A percentile compares a stretch with the other conserved stretches of the same genome.
phyloP scores from a whole-genome alignment of 306 rosid genomes.

The Rosa chinensis region DNA sequence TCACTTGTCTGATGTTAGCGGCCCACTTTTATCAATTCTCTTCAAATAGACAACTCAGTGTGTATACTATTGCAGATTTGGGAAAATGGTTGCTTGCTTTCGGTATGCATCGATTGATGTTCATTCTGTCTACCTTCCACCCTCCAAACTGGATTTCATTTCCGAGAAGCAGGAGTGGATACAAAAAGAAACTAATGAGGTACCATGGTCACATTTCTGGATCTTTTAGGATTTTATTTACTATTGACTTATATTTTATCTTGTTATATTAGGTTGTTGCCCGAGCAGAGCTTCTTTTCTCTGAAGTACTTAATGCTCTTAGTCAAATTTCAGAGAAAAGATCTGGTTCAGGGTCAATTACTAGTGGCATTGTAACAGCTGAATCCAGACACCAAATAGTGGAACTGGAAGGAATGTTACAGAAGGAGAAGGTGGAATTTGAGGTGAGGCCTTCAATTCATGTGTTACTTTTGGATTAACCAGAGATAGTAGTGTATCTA shows the following conservation, averaged over 20 bases:
- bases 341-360: conserved; percentile 32
- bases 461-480: conserved; percentile 17
- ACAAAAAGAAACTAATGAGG: conserved; percentile 75
- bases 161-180: conserved; percentile 76
- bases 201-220: conserved; percentile 36
- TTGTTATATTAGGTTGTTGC: conserved; percentile 63
- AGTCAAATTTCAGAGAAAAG: conserved; percentile 62
- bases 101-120: conserved; percentile 91
- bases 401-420: conserved; percentile 74
- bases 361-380: conserved; percentile 42
- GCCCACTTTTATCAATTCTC: not conserved
- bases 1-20: not conserved
- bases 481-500: not conserved
- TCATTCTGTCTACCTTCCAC: conserved; percentile 89
- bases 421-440: conserved; percentile 78
- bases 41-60: not conserved
- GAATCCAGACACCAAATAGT: conserved; percentile 59
- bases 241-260: conserved; percentile 12
- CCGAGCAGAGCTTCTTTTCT: conserved; percentile 72
- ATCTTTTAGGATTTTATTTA: conserved; percentile 11
- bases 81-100: conserved; percentile 96
- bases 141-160: conserved; percentile 59
- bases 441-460: conserved; percentile 57
- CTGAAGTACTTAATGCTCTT: conserved; percentile 76
- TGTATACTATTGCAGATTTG: conserved; percentile 58